These are phyloP conservation scores for Drosera spatulata DNA, from an alignment of 179 eudicot genomes.

Conservation along the genomic window DNA sequence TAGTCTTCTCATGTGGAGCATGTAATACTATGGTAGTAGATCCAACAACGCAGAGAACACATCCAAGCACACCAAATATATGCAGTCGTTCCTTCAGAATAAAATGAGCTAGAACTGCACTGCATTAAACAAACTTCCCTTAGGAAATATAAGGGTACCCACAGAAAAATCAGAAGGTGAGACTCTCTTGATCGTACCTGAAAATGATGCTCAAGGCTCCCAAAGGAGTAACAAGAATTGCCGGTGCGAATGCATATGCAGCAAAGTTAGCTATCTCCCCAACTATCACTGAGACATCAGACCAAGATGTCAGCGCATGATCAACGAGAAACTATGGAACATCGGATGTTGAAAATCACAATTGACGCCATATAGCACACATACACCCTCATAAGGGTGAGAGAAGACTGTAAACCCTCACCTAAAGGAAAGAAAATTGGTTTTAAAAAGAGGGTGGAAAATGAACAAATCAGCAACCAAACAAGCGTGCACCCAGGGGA, in stretches of 20 bases:
- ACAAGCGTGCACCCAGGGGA: not conserved
- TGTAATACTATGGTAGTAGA: slow-evolving; percentile 80
- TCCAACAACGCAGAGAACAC: slow-evolving; percentile 88
- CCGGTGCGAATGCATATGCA: slow-evolving; percentile 97
- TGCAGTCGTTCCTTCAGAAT: slow-evolving; percentile 74
- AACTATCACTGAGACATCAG: slow-evolving; percentile 48
- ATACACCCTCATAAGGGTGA: not conserved
- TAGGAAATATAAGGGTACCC: slow-evolving; percentile 7
- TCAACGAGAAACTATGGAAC: not conserved
- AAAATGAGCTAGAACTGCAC: slow-evolving; percentile 96
- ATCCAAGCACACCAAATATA: slow-evolving; percentile 87
- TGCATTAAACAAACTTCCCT: slow-evolving; percentile 30
- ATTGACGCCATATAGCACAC: not conserved
- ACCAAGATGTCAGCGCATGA: not conserved
- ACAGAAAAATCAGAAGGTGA: not conserved
- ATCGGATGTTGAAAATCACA: not conserved
- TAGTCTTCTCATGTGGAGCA: slow-evolving; percentile 75
- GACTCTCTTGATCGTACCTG: slow-evolving; percentile 38
- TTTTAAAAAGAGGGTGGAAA: not conserved
- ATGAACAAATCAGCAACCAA: not conserved
- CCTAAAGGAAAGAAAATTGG: not conserved
- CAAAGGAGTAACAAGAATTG: slow-evolving; percentile 91
- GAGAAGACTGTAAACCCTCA: no score
- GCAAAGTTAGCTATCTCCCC: slow-evolving; percentile 96
- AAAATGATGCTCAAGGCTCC: slow-evolving; percentile 93